Conservation (phyloP, 768 basidiomycete species). For the Boletus pseudopeckii region DNA sequence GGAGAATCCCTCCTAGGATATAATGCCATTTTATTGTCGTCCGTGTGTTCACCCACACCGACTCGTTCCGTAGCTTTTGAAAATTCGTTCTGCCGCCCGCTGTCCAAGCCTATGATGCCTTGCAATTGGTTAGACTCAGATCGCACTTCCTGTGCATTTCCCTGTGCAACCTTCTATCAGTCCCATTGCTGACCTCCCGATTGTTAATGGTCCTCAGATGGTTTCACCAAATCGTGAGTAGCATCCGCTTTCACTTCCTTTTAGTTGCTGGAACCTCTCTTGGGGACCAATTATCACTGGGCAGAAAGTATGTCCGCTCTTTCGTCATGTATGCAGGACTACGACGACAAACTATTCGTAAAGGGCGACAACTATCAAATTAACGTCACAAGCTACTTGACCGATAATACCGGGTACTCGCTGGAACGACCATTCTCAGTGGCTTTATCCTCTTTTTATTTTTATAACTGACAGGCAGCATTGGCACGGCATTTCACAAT, state of each 20-base stretch:
- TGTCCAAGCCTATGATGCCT: background rate
- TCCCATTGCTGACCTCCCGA: conserved; percentile 24
- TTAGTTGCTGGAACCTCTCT: conserved; percentile 36
- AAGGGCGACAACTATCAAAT: conserved; percentile 16
- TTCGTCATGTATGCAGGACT: too few species aligned
- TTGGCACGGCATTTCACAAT: conserved; percentile 25
- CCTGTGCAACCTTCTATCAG: conserved; percentile 10
- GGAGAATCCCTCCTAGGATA: background rate
- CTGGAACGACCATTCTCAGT: conserved; percentile 17
- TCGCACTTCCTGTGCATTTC: background rate
- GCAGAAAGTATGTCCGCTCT: conserved; percentile 29
- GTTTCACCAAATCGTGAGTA: conserved; percentile 30
- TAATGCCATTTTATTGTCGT: background rate
- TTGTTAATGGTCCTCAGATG: conserved; percentile 34
- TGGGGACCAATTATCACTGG: conserved; percentile 38
- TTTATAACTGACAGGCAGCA: background rate
- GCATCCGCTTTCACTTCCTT: conserved; percentile 6
- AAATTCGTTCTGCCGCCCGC: background rate
- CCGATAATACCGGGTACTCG: conserved; percentile 18
- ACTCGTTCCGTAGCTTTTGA: background rate
- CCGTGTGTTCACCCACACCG: background rate
- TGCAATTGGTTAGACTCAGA: background rate
- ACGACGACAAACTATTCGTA: background rate
- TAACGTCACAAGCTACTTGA: conserved; percentile 15
- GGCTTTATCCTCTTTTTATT: too few species aligned